Base-by-base conservation (phyloP, 164 flowering plant species). In the Pachysandra terminalis region DNA sequence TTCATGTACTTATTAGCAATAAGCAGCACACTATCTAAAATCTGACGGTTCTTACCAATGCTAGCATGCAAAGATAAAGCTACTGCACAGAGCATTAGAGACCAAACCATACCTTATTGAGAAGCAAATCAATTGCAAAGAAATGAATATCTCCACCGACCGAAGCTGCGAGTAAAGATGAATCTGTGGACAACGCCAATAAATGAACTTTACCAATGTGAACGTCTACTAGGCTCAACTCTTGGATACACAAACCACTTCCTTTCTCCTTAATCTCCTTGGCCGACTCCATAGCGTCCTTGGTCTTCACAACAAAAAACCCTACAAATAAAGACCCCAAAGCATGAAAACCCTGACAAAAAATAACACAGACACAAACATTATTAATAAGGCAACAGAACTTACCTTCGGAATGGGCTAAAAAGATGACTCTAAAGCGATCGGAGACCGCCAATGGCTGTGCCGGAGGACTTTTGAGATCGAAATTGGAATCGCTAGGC, bases 261-360 rank as follows among this genome's bases (percentile, higher is more conserved):
- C n/a, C n/a, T n/a, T 75, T 75, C 5, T 77, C 83, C 71, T 82
- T 84, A 17, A 80, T 65, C 69, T 73, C 82, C 76, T 81, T 81
- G 0, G 97, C 96, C 19, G 76, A 69, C 27, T 73, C 87, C 23
- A 90, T 78, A 22, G 79, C 88, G 54, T 91, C 97, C 71, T 77
- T 82, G 8, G 88, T 91, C 82, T 72, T 84, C 56, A 84, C 93
- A 62, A 90, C 88, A 68, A 70, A 87, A 79, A 91, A 90, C 75
- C 96, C 93, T 88, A 65, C 9, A 60, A 56, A 76, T 12, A 3
- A 23, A 63, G 53, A 61, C 41, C 28, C 41, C 68, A 54, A 65
- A 21, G 10, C n/a, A n/a, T n/a, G 45, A 40, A 40, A 40, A 5
- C 10, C 45, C 10, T 5, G 45, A 10, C 10, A 5, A 25, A 19